Percentiles rank a stretch among this genome's conserved stretches.
These are phyloP conservation scores for Castanea sativa DNA, from an alignment of 306 rosid genomes.

Conservation along the genomic window DNA sequence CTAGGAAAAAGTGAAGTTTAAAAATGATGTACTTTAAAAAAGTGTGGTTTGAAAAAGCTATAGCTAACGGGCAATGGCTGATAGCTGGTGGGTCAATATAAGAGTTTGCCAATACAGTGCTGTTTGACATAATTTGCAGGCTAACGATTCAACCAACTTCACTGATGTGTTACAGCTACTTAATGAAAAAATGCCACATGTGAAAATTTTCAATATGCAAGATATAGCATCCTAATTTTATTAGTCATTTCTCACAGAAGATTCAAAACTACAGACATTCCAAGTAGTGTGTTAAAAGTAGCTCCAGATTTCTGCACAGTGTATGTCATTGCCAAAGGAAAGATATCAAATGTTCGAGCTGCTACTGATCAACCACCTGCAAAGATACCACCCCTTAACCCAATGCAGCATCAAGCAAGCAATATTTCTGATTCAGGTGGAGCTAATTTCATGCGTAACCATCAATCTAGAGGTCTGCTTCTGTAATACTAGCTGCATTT, in stretches of 20 bases:
- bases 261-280: constrained; percentile 59
- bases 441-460: constrained; percentile 10
- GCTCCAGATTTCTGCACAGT: constrained; percentile 77
- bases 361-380: constrained; percentile 38
- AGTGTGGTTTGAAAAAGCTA: too few relatives aligned
- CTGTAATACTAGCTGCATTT: neutral
- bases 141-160: neutral
- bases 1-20: too few relatives aligned
- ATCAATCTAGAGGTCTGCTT: constrained; percentile 28
- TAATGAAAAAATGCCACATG: neutral
- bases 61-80: too few relatives aligned
- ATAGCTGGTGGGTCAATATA: too few relatives aligned
- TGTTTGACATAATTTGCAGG: neutral
- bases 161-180: neutral
- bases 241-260: constrained; percentile 40
- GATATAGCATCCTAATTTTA: constrained; percentile 7
- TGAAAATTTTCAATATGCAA: neutral
- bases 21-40: too few relatives aligned
- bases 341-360: constrained; percentile 48
- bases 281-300: constrained; percentile 54
- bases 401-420: constrained; percentile 12
- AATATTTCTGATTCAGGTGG: constrained; percentile 19
- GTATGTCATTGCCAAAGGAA: constrained; percentile 72
- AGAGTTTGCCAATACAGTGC: neutral
- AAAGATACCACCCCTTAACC: constrained; percentile 13